Evolutionary conservation across 2,329 filamentous ascomycete genomes (phyloP).

Genomic region (Aspergillus brunneoviolaceus): DNA sequence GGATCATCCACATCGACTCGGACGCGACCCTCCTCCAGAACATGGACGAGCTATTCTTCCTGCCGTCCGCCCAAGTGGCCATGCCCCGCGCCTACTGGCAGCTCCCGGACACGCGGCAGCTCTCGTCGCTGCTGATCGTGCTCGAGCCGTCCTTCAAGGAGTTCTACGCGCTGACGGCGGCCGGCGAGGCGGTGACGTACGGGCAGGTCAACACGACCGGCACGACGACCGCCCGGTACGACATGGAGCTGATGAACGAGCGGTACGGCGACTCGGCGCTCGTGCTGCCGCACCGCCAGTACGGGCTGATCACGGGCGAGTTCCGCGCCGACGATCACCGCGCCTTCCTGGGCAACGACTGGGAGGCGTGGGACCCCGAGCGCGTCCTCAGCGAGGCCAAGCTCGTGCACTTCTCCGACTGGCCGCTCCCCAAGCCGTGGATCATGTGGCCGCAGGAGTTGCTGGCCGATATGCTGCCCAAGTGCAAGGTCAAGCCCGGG

Average conservation of each 20-base stretch:
- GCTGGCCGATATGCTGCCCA: constrained; percentile 33
- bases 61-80: constrained; percentile 60
- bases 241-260: constrained; percentile 68
- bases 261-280: constrained; percentile 60
- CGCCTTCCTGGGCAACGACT: constrained; percentile 50
- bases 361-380: constrained; percentile 61
- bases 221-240: constrained; percentile 44
- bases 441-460: constrained; percentile 42
- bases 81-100: constrained; percentile 74
- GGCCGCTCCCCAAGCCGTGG: constrained; percentile 68
- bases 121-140: constrained; percentile 64
- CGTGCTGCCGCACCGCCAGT: constrained; percentile 64
- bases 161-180: constrained; percentile 33
- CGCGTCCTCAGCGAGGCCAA: constrained; percentile 60
- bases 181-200: constrained; percentile 24
- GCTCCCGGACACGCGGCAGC: constrained; percentile 51
- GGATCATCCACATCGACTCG: constrained; percentile 61
- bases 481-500: constrained; percentile 36
- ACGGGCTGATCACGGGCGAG: constrained; percentile 62
- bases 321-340: constrained; percentile 58
- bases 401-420: constrained; percentile 70
- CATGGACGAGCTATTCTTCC: constrained; percentile 70
- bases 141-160: constrained; percentile 59
- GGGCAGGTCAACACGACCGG: constrained; percentile 28
- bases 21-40: constrained; percentile 62